Evolutionary conservation across 768 basidiomycete species (phyloP), one percentile per base, ranked within the genome.

Genomic region (Lepiota brunneoincarnata): DNA sequence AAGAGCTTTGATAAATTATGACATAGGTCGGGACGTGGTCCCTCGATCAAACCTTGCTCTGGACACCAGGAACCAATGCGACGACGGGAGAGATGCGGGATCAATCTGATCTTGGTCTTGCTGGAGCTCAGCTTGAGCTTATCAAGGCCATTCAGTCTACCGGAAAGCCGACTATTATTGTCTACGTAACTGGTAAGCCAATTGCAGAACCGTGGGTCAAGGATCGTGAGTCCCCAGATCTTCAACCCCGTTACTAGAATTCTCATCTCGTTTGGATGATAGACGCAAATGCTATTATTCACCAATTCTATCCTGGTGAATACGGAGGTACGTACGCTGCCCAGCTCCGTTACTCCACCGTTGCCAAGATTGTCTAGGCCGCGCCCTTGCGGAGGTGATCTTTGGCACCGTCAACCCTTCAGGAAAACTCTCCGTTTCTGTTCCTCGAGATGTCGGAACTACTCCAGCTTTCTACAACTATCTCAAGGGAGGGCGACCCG

Each of bases 291-390:
- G 86, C 84, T 0, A 82, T 87, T 6, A 63, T 89, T 4, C 85
- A 87, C 59, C 84, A 89, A 62, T 86, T 88, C 68, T 89, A 87
- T 60, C 83, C 83, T 7, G 86, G 86, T 0, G 86, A 89, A 63
- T 71, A 81, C n/a, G 85, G 84, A 54, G 85, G 85, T 60, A 41
- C 40, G 62, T 35, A 3, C 23, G 9, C 5, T 26, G 9, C 38
- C 18, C 55, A 14, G 9, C 7, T 24, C 17, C 15, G 21, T 36
- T 15, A n/a, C n/a, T 17, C 15, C 12, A 7, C 12, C 11, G 12
- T 24, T 12, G 15, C 28, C 36, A 14, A 28, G 20, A 21, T 12
- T 28, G 36, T 12, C 12, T 42, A 74, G 73, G 75, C 28, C 70
- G 80, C 1, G 86, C 86, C 1, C 60, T 89, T 3, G 84, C 86